Percentiles rank a stretch among this genome's conserved stretches.
phyloP scores from a whole-genome alignment of 441 rosid genomes.

The Aquilaria agallochum region DNA sequence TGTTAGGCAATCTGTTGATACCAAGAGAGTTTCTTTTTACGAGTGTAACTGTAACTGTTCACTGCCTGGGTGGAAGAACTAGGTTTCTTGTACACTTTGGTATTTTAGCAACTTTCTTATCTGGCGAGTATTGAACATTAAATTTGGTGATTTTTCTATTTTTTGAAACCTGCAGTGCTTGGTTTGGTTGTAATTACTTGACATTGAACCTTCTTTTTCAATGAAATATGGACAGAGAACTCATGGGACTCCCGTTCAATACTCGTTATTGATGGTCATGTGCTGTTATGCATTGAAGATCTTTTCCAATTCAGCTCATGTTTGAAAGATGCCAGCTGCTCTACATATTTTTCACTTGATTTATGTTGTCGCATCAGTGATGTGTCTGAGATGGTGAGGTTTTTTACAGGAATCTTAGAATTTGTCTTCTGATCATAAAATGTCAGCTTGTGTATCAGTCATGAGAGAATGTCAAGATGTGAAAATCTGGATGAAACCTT shows the following conservation, averaged over 20 bases:
- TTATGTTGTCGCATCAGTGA: conserved; percentile 53
- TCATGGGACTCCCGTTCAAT: conserved; percentile 73
- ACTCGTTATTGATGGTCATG: conserved; percentile 55
- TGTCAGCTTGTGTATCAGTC: too few species aligned
- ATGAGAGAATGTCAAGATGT: too few species aligned
- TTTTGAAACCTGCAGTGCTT: neutral
- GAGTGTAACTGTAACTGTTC: too few species aligned
- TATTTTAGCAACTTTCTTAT: too few species aligned
- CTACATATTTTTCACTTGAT: conserved; percentile 64
- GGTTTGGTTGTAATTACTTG: neutral
- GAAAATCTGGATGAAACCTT: too few species aligned
- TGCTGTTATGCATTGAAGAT: conserved; percentile 75
- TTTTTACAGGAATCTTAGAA: neutral
- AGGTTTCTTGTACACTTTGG: too few species aligned
- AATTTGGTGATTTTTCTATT: too few species aligned
- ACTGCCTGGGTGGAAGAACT: too few species aligned
- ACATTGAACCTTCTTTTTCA: conserved; percentile 13
- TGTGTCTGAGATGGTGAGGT: conserved; percentile 64
- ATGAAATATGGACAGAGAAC: conserved; percentile 41
- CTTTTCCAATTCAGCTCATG: conserved; percentile 53
- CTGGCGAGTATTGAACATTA: too few species aligned
- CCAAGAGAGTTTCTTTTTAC: too few species aligned
- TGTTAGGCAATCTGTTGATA: too few species aligned
- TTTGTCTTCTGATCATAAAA: too few species aligned
- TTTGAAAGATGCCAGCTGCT: conserved; percentile 31